Evolutionary conservation across 805 yeast species (phyloP), one percentile per base, ranked within the genome.

Genomic region (Schwanniomyces sp.): DNA sequence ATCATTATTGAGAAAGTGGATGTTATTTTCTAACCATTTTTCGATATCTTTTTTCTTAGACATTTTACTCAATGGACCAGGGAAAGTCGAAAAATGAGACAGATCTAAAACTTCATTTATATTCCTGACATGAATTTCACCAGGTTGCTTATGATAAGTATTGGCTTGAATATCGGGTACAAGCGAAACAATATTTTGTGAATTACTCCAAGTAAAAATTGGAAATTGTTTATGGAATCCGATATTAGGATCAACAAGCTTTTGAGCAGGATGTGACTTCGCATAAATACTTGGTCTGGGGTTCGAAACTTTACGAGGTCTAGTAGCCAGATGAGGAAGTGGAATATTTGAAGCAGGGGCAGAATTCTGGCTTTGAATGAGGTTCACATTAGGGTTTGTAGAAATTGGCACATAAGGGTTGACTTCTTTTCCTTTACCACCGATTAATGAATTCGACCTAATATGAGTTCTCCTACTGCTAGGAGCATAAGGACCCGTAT

Each of bases 141-240:
- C 57, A 34, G 56, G 55, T 9, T 63, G 58, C 42, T 57, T 62
- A 11, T 66, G 68, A 49, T 63, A 69, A n/a, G 67, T 65, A 54
- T 64, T 60, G 30, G 69, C 63, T 26, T 52, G 44, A 10, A 47
- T 45, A n/a, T 45, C 48, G 6, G 74, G 74, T 14, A 66, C 53
- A 43, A 72, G 56, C 17, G 49, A 46, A 1, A 57, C 66, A 3
- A 62, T 62, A n/a, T 58, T 62, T 26, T 59, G 62, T 1, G 72
- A 62, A 26, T 53, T 50, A 43, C 70, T 63, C 86, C 94, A 90
- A 48, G 78, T 74, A 61, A 88, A 86, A 29, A 90, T 60, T 0
- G 96, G 96, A 66, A 86, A 86, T 59, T 88, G 96, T 46, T 86
- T 74, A 41, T 69, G 65, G 21, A 74, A 64, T 44, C 85, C 63